Base-by-base conservation (phyloP, 371 early-diverging fungal species). In the Mortierella sp. region DNA sequence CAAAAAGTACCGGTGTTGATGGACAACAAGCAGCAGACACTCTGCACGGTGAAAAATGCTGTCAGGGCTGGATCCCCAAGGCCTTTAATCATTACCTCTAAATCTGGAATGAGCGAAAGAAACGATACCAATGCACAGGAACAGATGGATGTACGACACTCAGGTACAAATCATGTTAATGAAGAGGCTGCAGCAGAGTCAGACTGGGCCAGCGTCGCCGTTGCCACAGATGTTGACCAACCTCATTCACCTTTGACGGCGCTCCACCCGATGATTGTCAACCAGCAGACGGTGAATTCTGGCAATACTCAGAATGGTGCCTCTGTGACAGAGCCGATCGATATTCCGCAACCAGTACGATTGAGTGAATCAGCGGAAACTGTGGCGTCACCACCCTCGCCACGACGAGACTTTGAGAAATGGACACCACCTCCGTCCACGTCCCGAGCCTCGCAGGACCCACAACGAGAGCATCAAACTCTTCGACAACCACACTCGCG, bases 241-340 rank as follows among this genome's bases (percentile, higher is more conserved):
- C 75, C 75, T 2, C 50, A 63, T 12, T 73, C 75, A 21, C 69
- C 75, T n/a, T 23, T 73, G 32, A 66, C 63, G 3, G 50, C 63
- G 4, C 54, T 62, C 3, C 51, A 57, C 30, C 60, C 69, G 44
- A 15, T 42, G 4, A 55, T 44, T 9, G n/a, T 30, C 3, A 30
- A 28, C 15, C 26, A 26, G 30, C 28, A 51, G 21, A 17, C 34
- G 2, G 24, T 34, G 9, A 19, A 37, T 6, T 15, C 37, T 23
- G 44, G 41, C 7, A 41, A 11, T 4, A 12, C 42, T 9, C 17
- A 19, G 4, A 21, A 19, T 30, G 8, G n/a, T 32, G 46, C 15
- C 9, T 32, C 28, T 9, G 8, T n/a, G 4, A 23, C 6, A 21
- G 37, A 11, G 6, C 23, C 30, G 6, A 15, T 17, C 8, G 7